phyloP scores from a whole-genome alignment of 2,329 filamentous ascomycete genomes.

The Colletotrichum trifolii region DNA sequence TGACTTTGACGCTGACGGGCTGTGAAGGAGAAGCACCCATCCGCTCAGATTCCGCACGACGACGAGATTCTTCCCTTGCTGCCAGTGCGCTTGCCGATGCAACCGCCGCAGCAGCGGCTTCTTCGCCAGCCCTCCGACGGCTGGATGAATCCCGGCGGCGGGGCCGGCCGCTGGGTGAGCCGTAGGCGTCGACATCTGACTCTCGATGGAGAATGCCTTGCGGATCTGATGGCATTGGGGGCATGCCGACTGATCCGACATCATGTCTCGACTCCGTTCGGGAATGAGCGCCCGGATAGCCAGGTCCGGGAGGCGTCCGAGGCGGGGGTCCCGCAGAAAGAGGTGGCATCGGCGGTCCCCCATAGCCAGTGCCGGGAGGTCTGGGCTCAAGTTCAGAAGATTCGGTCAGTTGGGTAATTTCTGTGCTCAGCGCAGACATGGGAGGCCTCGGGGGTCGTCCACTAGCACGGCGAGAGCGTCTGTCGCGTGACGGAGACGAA shows the following conservation, averaged over 20 bases:
- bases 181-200: constrained; percentile 57
- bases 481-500: constrained; percentile 52
- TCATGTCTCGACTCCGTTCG: constrained; percentile 55
- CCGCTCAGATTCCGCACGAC: constrained; percentile 48
- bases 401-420: constrained; percentile 41
- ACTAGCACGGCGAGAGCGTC: constrained; percentile 43
- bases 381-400: constrained; percentile 54
- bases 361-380: constrained; percentile 45
- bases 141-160: constrained; percentile 58
- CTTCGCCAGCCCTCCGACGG: constrained; percentile 57
- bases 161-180: constrained; percentile 53
- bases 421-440: constrained; percentile 34
- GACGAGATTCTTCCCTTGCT: constrained; percentile 56
- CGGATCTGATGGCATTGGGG: constrained; percentile 59
- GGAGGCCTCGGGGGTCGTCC: constrained; percentile 42
- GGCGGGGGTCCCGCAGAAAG: constrained; percentile 42
- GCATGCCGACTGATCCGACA: constrained; percentile 53
- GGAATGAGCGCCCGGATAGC: constrained; percentile 37
- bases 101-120: constrained; percentile 59
- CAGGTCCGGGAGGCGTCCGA: constrained; percentile 53
- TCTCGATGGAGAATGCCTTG: constrained; percentile 53
- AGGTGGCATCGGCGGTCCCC: constrained; percentile 52
- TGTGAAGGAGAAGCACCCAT: constrained; percentile 56
- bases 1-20: constrained; percentile 68
- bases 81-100: constrained; percentile 60